Conservation (phyloP, 352 stramenopile genomes). For the Phytopythium delawarense region DNA sequence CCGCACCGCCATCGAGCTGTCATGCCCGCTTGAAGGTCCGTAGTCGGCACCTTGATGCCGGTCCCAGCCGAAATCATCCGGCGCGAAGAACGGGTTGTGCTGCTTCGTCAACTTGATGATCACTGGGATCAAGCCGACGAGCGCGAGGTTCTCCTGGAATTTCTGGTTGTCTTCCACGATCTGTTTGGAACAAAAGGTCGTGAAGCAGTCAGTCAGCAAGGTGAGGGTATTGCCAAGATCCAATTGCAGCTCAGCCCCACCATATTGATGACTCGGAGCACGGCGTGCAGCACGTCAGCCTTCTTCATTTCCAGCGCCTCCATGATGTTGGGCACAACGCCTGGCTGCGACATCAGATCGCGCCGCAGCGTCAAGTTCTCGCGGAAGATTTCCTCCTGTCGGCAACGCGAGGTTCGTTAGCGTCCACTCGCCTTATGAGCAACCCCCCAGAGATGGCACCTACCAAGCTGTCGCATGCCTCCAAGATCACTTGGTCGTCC, state of each 20-base stretch:
- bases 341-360: slow-evolving; percentile 88
- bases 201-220: slow-evolving; percentile 7
- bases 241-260: slow-evolving; percentile 17
- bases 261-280: slow-evolving; percentile 87
- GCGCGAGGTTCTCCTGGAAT: slow-evolving; percentile 90
- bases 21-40: slow-evolving; percentile 11
- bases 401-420: slow-evolving; percentile 1
- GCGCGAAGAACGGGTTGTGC: slow-evolving; percentile 30
- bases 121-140: slow-evolving; percentile 88
- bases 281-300: slow-evolving; percentile 77
- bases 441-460: slow-evolving; percentile 1
- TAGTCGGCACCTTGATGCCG: neutral
- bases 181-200: slow-evolving; percentile 15
- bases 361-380: slow-evolving; percentile 63
- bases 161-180: slow-evolving; percentile 89
- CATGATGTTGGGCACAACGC: slow-evolving; percentile 91
- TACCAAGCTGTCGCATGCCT: slow-evolving; percentile 72
- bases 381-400: slow-evolving; percentile 76
- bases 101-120: slow-evolving; percentile 87
- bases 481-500: slow-evolving; percentile 82
- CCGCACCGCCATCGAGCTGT: slow-evolving; percentile 57
- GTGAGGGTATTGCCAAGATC: neutral
- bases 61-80: slow-evolving; percentile 12
- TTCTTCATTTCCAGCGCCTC: slow-evolving; percentile 92
- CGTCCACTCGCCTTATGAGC: neutral